These are phyloP conservation scores for Gossypium stocksii DNA, from an alignment of 345 rosid genomes.

Conservation along the genomic window DNA sequence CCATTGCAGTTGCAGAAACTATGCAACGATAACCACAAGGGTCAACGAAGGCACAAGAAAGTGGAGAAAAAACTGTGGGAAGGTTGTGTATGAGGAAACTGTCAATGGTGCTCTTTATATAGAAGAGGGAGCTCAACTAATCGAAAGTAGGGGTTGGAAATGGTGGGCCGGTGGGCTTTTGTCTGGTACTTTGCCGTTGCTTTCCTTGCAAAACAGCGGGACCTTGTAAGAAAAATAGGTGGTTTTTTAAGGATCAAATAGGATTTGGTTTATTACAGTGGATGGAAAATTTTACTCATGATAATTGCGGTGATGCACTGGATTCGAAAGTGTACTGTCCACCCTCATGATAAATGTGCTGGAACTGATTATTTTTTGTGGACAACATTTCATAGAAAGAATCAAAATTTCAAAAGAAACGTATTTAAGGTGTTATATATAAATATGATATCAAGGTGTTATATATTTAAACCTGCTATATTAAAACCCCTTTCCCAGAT, in stretches of 20 bases:
- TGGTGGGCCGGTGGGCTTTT: conserved; percentile 16
- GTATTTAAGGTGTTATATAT: neutral
- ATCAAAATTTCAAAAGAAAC: neutral
- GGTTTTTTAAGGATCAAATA: neutral
- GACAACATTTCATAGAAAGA: neutral
- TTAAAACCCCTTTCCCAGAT: neutral
- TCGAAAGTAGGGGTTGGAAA: neutral
- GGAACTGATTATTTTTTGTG: neutral
- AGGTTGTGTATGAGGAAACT: conserved; percentile 16
- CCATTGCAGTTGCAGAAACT: conserved; percentile 19
- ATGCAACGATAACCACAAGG: neutral
- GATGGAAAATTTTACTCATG: neutral
- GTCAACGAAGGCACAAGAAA: neutral
- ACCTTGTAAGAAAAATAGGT: neutral
- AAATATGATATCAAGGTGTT: no score
- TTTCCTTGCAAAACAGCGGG: conserved; percentile 23
- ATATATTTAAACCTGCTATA: neutral
- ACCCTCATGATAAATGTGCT: conserved; percentile 3
- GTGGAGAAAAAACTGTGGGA: neutral
- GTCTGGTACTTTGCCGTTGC: conserved; percentile 11
- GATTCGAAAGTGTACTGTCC: neutral
- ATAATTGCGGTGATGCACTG: neutral
- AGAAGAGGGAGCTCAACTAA: neutral
- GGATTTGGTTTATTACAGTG: conserved; percentile 8
- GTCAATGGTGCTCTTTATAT: conserved; percentile 25